Conservation (phyloP, 2,329 filamentous ascomycete species). For the Trichoderma koningiopsis region DNA sequence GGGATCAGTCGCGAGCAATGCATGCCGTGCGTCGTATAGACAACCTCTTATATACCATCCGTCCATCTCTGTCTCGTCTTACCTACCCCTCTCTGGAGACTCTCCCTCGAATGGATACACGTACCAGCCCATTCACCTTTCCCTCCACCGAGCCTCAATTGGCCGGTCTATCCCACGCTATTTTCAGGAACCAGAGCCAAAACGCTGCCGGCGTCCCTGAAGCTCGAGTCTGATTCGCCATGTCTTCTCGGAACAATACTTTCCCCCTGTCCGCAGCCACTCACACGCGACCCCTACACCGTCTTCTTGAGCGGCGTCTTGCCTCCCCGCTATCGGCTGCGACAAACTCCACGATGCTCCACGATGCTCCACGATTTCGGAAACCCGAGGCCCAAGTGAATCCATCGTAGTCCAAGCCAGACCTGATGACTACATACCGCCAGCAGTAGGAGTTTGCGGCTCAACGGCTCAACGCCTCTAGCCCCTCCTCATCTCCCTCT, state of each 20-base stretch:
- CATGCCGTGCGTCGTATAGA: background rate
- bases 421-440: background rate
- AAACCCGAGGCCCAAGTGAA: background rate
- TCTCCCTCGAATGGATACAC: background rate
- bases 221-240: constrained; percentile 3
- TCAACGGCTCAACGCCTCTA: background rate
- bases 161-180: constrained; percentile 6
- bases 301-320: background rate
- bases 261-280: constrained; percentile 5
- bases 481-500: background rate
- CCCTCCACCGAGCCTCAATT: constrained; percentile 1
- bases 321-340: constrained; percentile 21
- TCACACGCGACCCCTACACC: constrained; percentile 13
- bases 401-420: background rate
- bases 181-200: constrained; percentile 14
- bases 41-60: background rate
- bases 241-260: constrained; percentile 1
- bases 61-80: background rate
- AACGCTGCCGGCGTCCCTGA: background rate
- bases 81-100: background rate
- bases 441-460: background rate
- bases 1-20: background rate
- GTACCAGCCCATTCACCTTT: background rate
- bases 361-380: constrained; percentile 24
- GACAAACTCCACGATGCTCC: constrained; percentile 23